These are phyloP conservation scores for Straminergon stramineum DNA, from an alignment of 225 moss, liverwort and hornwort genomes.

Conservation along the genomic window DNA sequence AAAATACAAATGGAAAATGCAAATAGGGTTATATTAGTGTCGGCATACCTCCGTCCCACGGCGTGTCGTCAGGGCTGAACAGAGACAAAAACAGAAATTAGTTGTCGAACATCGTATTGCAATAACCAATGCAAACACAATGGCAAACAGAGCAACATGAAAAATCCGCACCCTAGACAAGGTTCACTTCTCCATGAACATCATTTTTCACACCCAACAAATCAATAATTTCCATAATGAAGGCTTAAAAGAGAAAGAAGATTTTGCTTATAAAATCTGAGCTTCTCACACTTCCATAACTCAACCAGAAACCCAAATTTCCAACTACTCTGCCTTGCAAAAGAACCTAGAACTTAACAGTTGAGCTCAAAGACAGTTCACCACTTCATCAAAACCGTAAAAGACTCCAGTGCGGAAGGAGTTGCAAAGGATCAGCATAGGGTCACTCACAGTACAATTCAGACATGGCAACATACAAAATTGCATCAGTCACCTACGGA, in stretches of 20 bases:
- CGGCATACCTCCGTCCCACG: slow-evolving; percentile 88
- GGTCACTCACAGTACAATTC: background rate
- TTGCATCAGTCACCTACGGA: background rate
- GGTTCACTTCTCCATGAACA: background rate
- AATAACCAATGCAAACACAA: background rate
- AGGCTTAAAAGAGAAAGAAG: background rate
- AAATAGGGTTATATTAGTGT: background rate
- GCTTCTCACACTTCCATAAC: background rate
- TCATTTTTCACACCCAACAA: background rate
- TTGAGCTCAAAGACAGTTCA: background rate
- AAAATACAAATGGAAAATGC: background rate
- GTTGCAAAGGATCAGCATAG: background rate
- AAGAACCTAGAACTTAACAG: background rate
- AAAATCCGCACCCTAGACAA: background rate
- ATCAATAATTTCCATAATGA: background rate
- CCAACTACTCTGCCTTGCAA: background rate
- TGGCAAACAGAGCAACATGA: background rate
- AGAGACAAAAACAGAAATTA: slow-evolving; percentile 2
- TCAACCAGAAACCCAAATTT: background rate
- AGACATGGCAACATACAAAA: background rate
- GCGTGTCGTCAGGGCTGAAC: slow-evolving; percentile 93
- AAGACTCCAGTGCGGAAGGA: background rate
- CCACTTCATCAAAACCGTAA: background rate
- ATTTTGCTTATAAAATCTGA: background rate
- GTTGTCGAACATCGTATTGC: background rate